Evolutionary conservation across 1,284 basidiomycete genomes (phyloP), one percentile per base, ranked within the genome.

Genomic region (Moesziomyces globuligerus): DNA sequence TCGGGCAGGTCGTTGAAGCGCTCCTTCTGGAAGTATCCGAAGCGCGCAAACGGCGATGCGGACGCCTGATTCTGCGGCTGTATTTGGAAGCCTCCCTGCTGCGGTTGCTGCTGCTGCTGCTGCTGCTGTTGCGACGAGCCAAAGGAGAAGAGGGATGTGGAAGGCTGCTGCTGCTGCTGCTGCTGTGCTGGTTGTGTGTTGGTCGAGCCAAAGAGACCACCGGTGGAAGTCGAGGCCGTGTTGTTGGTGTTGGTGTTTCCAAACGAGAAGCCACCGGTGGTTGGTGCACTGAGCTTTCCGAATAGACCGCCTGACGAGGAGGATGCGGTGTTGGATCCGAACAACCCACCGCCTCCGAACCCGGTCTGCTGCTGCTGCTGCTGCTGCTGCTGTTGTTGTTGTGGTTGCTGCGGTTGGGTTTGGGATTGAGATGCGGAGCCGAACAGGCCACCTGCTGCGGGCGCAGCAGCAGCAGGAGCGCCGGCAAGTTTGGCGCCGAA

Each of bases 1-100:
- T 81, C 80, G 15, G 78, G 75, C 15, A 82, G 54, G 28, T 82
- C 79, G 44, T 82, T 80, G 60, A 76, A 82, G 18, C 78, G 68
- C 44, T 81, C 79, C 20, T 74, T 74, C 39, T 81, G 78, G 34
- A 78, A 73, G 59, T 71, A 82, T 1, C 64, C 60, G 53, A 74
- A 65, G 9, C 70, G 70, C 5, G 59, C 18, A 26, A 82, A 77
- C 1, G 75, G 79, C 9, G 72, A 74, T 11, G 54, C 20, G 6
- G 52, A 47, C 2, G 47, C 36, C 23, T 61, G 54, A n/a, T 60
- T 53, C 20, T 53, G 58, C 23, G 45, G 51, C 42, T 70, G 61
- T 26, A 40, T 36, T 21, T 67, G 58, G 29, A 55, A 51, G 2
- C 53, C 53, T 1, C 24, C 20, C 17, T 43, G 61, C 21, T 48